These are phyloP conservation scores for Hymenoscyphus occultus DNA, from an alignment of 2,329 filamentous ascomycete genomes.

Conservation along the genomic window DNA sequence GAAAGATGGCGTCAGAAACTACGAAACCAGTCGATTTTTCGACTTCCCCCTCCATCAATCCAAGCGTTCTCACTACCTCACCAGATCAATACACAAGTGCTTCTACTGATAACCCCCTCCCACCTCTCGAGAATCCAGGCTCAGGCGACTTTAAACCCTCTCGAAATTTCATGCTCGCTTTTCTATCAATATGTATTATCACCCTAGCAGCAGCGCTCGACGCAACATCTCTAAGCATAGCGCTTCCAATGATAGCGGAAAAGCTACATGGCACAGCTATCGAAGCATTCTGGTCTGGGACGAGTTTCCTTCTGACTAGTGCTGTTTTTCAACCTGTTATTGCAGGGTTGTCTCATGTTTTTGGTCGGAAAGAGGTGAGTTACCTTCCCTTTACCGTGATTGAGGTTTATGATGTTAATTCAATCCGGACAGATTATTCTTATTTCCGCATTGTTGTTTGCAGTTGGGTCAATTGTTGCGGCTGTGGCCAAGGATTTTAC, in stretches of 20 bases:
- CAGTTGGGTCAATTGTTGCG: constrained; percentile 40
- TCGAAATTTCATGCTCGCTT: constrained; percentile 29
- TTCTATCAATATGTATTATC: constrained; percentile 41
- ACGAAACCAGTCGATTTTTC: not conserved
- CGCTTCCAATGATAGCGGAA: constrained; percentile 52
- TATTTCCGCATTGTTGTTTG: constrained; percentile 37
- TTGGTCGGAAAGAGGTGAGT: constrained; percentile 39
- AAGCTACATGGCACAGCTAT: constrained; percentile 52
- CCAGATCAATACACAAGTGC: not conserved
- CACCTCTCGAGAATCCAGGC: constrained; percentile 18
- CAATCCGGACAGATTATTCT: constrained; percentile 22
- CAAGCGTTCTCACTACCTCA: not conserved
- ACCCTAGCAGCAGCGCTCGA: constrained; percentile 63
- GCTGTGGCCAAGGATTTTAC: constrained; percentile 40
- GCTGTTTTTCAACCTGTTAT: constrained; percentile 56
- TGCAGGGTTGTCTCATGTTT: constrained; percentile 40
- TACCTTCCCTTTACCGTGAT: no score
- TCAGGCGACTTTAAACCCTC: constrained; percentile 27
- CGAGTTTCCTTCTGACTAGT: constrained; percentile 64
- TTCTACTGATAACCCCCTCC: not conserved
- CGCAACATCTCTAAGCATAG: constrained; percentile 62
- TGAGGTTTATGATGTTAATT: constrained; percentile 5
- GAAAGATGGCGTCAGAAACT: not conserved
- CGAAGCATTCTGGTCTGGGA: constrained; percentile 70
- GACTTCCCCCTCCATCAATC: not conserved